phyloP scores from a whole-genome alignment of 2,329 filamentous ascomycete species.

The Pseudonectria buxi region DNA sequence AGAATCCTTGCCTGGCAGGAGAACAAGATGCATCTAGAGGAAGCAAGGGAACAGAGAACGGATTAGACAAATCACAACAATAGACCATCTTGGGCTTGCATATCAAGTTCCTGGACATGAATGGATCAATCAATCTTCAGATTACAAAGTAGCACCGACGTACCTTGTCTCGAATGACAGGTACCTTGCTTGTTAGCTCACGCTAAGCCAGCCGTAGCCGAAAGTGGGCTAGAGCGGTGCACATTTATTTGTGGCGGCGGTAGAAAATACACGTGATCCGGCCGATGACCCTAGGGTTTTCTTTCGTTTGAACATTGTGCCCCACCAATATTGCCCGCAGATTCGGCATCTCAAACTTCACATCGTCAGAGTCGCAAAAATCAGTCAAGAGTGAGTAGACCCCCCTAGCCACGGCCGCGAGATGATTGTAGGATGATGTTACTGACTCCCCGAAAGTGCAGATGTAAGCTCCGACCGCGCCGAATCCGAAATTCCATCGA shows the following conservation, averaged over 20 bases:
- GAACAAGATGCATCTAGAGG: conserved; percentile 2
- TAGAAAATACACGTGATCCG: conserved; percentile 22
- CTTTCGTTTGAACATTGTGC: conserved; percentile 25
- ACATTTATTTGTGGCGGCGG: too few species aligned
- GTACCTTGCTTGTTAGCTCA: too few species aligned
- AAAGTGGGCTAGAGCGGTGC: background rate
- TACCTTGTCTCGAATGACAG: too few species aligned
- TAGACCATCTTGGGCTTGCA: too few species aligned
- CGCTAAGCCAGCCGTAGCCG: too few species aligned
- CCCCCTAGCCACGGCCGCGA: conserved; percentile 8
- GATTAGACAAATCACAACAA: too few species aligned
- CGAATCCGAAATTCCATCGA: conserved; percentile 17
- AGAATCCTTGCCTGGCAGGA: conserved; percentile 29
- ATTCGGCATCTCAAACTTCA: conserved; percentile 31
- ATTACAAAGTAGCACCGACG: too few species aligned
- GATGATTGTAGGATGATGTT: conserved; percentile 9
- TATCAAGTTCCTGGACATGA: too few species aligned
- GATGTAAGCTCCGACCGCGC: conserved; percentile 60
- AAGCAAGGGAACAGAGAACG: conserved; percentile 1
- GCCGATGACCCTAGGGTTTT: conserved; percentile 32
- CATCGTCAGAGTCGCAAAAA: conserved; percentile 44
- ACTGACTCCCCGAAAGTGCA: conserved; percentile 56
- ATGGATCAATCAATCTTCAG: too few species aligned
- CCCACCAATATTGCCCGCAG: conserved; percentile 40
- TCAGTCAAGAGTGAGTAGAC: conserved; percentile 52